A percentile compares a stretch with the other conserved stretches of the same genome.
phyloP scores from a whole-genome alignment of 192 early-diverging fungal species.

The Podila clonocystis region DNA sequence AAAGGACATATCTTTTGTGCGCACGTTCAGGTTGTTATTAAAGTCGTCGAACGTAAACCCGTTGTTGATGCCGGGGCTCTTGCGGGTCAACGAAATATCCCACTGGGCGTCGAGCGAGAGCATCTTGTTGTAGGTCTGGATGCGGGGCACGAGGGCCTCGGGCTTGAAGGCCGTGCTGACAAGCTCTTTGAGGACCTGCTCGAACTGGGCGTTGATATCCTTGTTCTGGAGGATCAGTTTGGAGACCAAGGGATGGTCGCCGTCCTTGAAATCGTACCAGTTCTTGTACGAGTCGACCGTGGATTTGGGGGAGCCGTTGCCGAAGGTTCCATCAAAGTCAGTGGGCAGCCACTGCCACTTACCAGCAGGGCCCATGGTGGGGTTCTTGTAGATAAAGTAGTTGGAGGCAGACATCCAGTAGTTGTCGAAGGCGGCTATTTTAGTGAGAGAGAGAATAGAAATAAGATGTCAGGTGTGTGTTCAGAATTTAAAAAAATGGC shows the following conservation, averaged over 20 bases:
- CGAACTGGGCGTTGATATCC: slow-evolving; percentile 7
- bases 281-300: neutral
- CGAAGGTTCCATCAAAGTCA: slow-evolving; percentile 18
- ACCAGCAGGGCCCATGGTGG: slow-evolving; percentile 4
- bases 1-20: slow-evolving; percentile 9
- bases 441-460: no score
- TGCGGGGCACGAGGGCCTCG: slow-evolving; percentile 6
- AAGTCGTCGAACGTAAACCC: slow-evolving; percentile 18
- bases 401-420: slow-evolving; percentile 16
- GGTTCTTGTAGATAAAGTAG: slow-evolving; percentile 21
- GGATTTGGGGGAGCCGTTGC: slow-evolving; percentile 7
- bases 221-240: slow-evolving; percentile 16
- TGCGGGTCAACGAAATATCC: slow-evolving; percentile 8
- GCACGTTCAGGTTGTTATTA: slow-evolving; percentile 16
- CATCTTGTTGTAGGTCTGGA: slow-evolving; percentile 23
- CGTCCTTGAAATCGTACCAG: neutral
- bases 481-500: no score
- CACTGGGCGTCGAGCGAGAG: slow-evolving; percentile 19
- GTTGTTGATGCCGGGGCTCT: slow-evolving; percentile 5
- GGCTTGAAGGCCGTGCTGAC: slow-evolving; percentile 19
- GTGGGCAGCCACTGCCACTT: slow-evolving; percentile 25
- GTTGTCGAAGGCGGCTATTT: slow-evolving; percentile 9
- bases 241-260: slow-evolving; percentile 1
- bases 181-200: slow-evolving; percentile 7
- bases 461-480: no score